Evolutionary conservation across 768 basidiomycete genomes (phyloP).

Genomic region (Mycena capillaripes): DNA sequence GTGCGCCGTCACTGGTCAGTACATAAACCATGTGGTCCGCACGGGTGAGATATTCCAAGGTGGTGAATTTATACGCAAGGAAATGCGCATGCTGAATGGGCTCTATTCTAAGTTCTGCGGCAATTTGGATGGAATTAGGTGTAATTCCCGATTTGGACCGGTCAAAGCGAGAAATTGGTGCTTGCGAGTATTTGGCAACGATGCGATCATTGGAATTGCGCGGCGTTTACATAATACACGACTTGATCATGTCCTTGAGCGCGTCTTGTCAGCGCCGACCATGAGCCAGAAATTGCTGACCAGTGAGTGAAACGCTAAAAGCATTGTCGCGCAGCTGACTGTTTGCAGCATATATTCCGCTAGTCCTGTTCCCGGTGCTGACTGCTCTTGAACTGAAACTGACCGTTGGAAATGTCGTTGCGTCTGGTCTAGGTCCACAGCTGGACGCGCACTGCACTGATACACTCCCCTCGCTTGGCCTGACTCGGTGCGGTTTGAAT

Average conservation of each 20-base stretch:
- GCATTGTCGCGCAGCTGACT: not conserved
- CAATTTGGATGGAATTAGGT: too few relatives aligned
- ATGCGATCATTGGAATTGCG: too few relatives aligned
- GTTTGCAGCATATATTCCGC: constrained; percentile 35
- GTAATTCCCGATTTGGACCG: not conserved
- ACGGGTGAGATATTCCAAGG: too few relatives aligned
- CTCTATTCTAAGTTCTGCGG: too few relatives aligned
- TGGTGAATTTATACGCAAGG: too few relatives aligned
- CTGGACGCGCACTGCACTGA: constrained; percentile 50
- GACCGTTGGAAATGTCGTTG: constrained; percentile 50
- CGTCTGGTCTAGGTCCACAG: constrained; percentile 45
- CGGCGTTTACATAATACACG: too few relatives aligned
- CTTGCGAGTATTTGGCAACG: not conserved
- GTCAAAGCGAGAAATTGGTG: constrained; percentile 15
- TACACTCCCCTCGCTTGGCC: constrained; percentile 16
- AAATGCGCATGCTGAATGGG: too few relatives aligned
- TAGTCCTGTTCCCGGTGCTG: constrained; percentile 56
- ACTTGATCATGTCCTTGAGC: too few relatives aligned
- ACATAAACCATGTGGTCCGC: too few relatives aligned
- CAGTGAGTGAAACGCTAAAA: not conserved
- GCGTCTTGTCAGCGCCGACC: too few relatives aligned
- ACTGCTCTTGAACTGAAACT: constrained; percentile 50
- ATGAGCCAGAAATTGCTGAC: constrained; percentile 1
- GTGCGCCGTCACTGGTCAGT: too few relatives aligned
- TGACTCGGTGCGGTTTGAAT: constrained; percentile 50